Conservation (phyloP, 257 asterid species). For the Solanum habrochaites region DNA sequence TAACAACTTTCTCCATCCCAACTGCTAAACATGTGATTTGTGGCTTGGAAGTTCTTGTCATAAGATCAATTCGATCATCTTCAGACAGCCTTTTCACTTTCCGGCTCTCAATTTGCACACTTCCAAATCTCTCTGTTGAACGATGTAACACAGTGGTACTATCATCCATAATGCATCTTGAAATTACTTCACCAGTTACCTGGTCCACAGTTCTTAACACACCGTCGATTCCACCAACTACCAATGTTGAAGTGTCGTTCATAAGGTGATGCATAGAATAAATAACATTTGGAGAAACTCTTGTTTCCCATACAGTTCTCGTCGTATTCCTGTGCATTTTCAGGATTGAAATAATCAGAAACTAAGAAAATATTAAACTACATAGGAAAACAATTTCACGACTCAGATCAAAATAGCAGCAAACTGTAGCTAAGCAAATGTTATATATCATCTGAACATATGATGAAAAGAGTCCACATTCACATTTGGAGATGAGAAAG, state of each 20-base stretch:
- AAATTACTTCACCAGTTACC: slow-evolving; percentile 53
- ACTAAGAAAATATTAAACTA: neutral
- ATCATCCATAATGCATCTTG: slow-evolving; percentile 51
- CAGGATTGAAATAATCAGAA: neutral
- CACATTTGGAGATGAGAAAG: neutral
- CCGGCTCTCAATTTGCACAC: slow-evolving; percentile 23
- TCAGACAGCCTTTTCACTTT: slow-evolving; percentile 36
- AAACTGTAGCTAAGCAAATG: neutral
- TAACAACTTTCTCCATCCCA: slow-evolving; percentile 89
- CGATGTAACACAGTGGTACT: slow-evolving; percentile 10
- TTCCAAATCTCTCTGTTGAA: slow-evolving; percentile 9
- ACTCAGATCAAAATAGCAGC: neutral
- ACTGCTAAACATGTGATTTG: slow-evolving; percentile 73
- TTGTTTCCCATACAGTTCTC: slow-evolving; percentile 53
- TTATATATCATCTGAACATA: neutral
- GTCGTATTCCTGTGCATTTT: slow-evolving; percentile 26
- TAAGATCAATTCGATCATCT: slow-evolving; percentile 51
- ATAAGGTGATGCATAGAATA: slow-evolving; percentile 63
- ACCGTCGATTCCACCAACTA: slow-evolving; percentile 89
- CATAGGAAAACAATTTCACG: neutral
- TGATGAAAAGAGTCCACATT: neutral
- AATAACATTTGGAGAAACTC: slow-evolving; percentile 66
- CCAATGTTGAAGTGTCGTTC: slow-evolving; percentile 56
- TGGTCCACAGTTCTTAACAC: slow-evolving; percentile 68
- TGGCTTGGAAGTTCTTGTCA: slow-evolving; percentile 44